Base-by-base conservation (phyloP, 176 grass and related monocot species). In the Oryza glaberrima region DNA sequence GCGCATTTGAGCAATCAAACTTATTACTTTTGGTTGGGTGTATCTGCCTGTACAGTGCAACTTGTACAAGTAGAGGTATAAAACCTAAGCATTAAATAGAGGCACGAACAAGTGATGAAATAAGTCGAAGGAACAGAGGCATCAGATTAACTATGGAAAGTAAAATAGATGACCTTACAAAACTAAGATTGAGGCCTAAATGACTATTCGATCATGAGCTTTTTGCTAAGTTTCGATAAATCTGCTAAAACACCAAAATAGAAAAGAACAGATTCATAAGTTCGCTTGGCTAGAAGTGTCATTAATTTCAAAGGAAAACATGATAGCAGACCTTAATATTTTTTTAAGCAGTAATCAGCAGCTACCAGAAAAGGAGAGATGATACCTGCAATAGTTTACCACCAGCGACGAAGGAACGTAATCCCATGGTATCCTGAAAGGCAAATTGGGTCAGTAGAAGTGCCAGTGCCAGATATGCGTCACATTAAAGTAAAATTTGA, bases 381-480 rank as follows among this genome's bases (percentile, higher is more conserved):
- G 60, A 72, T 77, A 98, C 96, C 93, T 98, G 96, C 75, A 98
- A 85, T 63, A 98, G 85, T 94, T 94, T 98, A 30, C 96, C 96
- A 67, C 91, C 91, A 84, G 93, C 88, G 83, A 92, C 86, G 69
- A 98, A 98, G 85, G 96, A 98, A 20, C 91, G 91, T 78, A 98
- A 83, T 43, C 93, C 93, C 30, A 98, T 85, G 8, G 86, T 94
- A 90, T 95, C 96, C 96, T 95, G 75, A 82, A 86, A 90, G 70
- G 32, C 65, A 41, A 44, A 10, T 56, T 20, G 20, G 6, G 4
- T 67, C 68, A 54, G 72, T 54, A 43, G 0, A 26, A 46, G 72
- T 78, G 72, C n/a, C 35, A 90, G 44, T 56, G 72, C n/a, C 35
- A 34, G 20, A 48, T 11, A 34, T 44, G 54, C 28, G 11, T 26